A percentile compares a stretch with the other conserved stretches of the same genome.
Conservation (phyloP, 2,329 filamentous ascomycete species). For the Colletotrichum simmondsii region DNA sequence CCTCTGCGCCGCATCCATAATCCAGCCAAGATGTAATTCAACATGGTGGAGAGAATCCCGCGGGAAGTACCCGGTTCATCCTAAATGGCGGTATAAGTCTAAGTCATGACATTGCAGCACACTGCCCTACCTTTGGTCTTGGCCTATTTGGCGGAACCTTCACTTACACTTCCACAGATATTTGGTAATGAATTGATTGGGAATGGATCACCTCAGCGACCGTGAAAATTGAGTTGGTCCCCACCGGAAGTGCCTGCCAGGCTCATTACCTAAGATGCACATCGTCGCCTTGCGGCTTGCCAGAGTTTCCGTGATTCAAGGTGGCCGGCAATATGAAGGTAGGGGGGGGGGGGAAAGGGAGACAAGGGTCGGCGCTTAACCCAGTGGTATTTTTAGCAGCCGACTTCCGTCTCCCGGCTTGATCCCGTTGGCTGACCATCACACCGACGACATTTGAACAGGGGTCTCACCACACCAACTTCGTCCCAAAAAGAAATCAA, state of each 20-base stretch:
- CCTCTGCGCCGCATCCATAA: neutral
- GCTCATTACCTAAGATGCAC: neutral
- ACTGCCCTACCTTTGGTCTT: neutral
- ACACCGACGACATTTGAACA: constrained; percentile 6
- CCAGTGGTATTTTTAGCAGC: constrained; percentile 29
- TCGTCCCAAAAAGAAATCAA: neutral
- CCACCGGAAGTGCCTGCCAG: neutral
- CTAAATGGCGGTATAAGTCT: neutral
- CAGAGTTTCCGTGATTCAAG: neutral
- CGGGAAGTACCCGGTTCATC: neutral
- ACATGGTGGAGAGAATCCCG: neutral
- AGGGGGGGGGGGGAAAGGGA: neutral
- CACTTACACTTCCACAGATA: neutral
- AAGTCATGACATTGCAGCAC: neutral
- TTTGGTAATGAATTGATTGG: neutral
- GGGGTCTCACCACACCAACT: neutral
- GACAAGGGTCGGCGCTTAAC: constrained; percentile 31
- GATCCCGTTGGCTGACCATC: constrained; percentile 11
- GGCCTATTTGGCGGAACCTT: neutral
- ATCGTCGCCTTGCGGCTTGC: neutral
- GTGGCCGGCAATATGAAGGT: neutral
- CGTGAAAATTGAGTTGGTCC: constrained; percentile 15
- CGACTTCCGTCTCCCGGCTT: constrained; percentile 12
- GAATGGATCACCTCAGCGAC: neutral
- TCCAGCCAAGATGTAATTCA: neutral